Evolutionary conservation across 2,329 filamentous ascomycete species (phyloP).

Genomic region (Aspergillus uvarum): DNA sequence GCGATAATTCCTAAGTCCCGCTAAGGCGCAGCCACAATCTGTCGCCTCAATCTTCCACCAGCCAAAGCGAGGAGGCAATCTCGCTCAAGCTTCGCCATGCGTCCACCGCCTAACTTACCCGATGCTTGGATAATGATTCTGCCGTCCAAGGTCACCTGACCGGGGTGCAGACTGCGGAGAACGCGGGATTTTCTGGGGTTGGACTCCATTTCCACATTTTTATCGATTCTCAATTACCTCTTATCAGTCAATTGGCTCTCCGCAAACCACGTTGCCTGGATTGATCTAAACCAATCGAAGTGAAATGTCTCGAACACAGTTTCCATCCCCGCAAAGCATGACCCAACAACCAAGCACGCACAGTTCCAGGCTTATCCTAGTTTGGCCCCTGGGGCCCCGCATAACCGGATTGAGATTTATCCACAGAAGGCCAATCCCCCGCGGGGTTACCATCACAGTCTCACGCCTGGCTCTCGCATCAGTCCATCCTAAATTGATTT

Average conservation of each 20-base stretch:
- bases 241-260: neutral
- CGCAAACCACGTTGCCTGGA: neutral
- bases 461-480: neutral
- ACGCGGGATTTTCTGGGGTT: neutral
- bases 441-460: neutral
- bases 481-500: neutral
- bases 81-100: neutral
- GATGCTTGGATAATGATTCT: neutral
- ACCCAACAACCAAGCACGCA: neutral
- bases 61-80: neutral
- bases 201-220: neutral
- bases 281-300: no score
- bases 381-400: constrained; percentile 5
- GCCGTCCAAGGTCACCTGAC: neutral
- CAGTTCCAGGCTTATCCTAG: neutral
- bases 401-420: neutral
- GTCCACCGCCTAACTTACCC: neutral
- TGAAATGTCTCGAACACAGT: no score
- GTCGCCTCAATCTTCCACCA: neutral
- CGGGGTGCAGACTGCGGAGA: neutral
- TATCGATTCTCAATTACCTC: neutral
- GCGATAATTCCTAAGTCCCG: neutral
- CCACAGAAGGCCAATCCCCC: neutral
- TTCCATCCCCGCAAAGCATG: no score
- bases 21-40: neutral